phyloP scores from a whole-genome alignment of 208 protist species.

The Leishmania mexicana region DNA sequence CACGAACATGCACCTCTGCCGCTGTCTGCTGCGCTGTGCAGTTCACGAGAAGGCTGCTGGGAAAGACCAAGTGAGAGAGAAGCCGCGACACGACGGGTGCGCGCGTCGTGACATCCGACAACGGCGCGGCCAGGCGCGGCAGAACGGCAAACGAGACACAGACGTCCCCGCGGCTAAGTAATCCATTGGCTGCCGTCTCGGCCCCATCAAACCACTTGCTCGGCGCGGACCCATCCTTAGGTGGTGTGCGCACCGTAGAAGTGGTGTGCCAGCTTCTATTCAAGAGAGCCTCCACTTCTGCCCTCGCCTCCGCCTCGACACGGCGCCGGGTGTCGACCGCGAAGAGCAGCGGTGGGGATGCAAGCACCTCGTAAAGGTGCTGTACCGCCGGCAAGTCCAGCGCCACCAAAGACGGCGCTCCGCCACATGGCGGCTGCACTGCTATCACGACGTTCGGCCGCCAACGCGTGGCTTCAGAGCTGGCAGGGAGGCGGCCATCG shows the following conservation, averaged over 20 bases:
- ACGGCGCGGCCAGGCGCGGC: not conserved
- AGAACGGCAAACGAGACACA: conserved; percentile 24
- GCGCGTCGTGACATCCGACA: not conserved
- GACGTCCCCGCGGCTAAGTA: not conserved
- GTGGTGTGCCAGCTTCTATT: conserved; percentile 19
- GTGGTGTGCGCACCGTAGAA: conserved; percentile 6
- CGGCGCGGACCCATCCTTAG: not conserved
- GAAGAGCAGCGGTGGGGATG: conserved; percentile 19
- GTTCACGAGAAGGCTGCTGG: conserved; percentile 31
- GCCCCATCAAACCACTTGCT: conserved; percentile 3
- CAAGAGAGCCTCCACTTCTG: conserved; percentile 22
- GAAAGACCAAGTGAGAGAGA: conserved; percentile 27
- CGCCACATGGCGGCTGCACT: conserved; percentile 18
- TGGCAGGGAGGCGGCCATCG: not conserved
- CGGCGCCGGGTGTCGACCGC: conserved; percentile 7
- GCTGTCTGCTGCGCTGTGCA: conserved; percentile 37
- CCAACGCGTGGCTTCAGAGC: not conserved
- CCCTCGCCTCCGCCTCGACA: conserved; percentile 15
- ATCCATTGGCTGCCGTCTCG: not conserved
- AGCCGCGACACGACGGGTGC: conserved; percentile 3
- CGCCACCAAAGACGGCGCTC: conserved; percentile 21
- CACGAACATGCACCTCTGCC: conserved; percentile 27
- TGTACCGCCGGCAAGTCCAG: conserved; percentile 21
- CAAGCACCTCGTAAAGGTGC: conserved; percentile 30
- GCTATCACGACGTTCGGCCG: conserved; percentile 23